A percentile compares a stretch with the other conserved stretches of the same genome.
Evolutionary conservation across 2,329 filamentous ascomycete species (phyloP).

Genomic region (Hysterium pulicare): DNA sequence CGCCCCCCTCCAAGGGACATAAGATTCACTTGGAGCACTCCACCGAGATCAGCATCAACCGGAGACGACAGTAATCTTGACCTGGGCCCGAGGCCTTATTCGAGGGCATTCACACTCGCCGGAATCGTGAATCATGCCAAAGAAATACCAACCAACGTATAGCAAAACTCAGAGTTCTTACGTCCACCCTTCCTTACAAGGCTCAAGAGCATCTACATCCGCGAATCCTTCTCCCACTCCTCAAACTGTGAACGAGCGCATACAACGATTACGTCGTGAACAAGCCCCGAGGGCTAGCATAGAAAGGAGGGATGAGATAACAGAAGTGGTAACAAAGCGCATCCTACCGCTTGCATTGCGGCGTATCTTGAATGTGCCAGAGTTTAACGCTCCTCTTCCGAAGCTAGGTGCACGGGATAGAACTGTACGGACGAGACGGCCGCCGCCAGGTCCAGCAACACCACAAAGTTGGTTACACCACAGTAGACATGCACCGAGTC

Average conservation of each 20-base stretch:
- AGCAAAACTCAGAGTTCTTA: constrained; percentile 40
- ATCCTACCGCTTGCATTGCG: constrained; percentile 45
- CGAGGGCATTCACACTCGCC: not conserved
- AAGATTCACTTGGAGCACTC: no score
- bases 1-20: no score
- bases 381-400: constrained; percentile 45
- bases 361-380: constrained; percentile 44
- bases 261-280: constrained; percentile 45
- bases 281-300: constrained; percentile 37
- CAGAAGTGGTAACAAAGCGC: constrained; percentile 38
- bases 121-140: constrained; percentile 39
- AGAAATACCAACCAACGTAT: constrained; percentile 44
- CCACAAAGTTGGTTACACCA: constrained; percentile 44
- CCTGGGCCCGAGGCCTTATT: no score
- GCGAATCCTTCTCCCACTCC: constrained; percentile 20
- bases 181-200: constrained; percentile 35
- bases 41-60: no score
- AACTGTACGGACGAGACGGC: constrained; percentile 28
- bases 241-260: constrained; percentile 46
- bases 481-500: constrained; percentile 27
- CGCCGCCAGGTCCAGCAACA: constrained; percentile 43
- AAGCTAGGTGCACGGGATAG: constrained; percentile 38
- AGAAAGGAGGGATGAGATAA: constrained; percentile 44
- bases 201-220: constrained; percentile 24
- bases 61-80: no score